phyloP scores from a whole-genome alignment of 345 rosid genomes.

The Populus tremula region DNA sequence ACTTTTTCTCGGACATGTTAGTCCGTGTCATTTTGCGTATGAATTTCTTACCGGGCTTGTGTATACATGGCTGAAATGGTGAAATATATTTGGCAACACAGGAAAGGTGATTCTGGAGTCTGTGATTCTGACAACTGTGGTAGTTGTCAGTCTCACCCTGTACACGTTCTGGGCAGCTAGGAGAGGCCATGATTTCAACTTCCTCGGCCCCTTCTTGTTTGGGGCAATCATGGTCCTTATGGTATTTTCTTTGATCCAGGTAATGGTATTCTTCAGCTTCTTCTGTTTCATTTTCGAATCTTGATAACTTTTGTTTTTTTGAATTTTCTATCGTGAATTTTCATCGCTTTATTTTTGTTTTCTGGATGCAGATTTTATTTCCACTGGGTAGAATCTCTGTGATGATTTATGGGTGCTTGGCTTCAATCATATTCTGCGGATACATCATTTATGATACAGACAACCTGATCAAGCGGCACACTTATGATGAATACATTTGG shows the following conservation, averaged over 20 bases:
- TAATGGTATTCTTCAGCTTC: slow-evolving; percentile 2
- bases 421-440: slow-evolving; percentile 77
- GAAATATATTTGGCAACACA: slow-evolving; percentile 35
- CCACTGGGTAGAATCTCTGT: slow-evolving; percentile 71
- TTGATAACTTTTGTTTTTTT: neutral
- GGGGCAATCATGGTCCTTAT: slow-evolving; percentile 64
- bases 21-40: no score
- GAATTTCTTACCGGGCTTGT: no score
- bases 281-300: neutral
- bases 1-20: no score
- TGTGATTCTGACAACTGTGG: slow-evolving; percentile 64
- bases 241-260: slow-evolving; percentile 78
- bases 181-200: slow-evolving; percentile 84
- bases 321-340: neutral
- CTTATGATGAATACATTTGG: slow-evolving; percentile 85
- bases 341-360: neutral
- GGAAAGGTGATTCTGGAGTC: slow-evolving; percentile 81
- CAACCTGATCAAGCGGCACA: slow-evolving; percentile 77
- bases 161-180: slow-evolving; percentile 96
- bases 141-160: slow-evolving; percentile 71
- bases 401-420: slow-evolving; percentile 77
- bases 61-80: neutral
- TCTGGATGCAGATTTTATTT: slow-evolving; percentile 58
- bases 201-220: slow-evolving; percentile 88
- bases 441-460: slow-evolving; percentile 83